phyloP scores from a whole-genome alignment of 768 basidiomycete genomes.

The Saitozyma podzolica region DNA sequence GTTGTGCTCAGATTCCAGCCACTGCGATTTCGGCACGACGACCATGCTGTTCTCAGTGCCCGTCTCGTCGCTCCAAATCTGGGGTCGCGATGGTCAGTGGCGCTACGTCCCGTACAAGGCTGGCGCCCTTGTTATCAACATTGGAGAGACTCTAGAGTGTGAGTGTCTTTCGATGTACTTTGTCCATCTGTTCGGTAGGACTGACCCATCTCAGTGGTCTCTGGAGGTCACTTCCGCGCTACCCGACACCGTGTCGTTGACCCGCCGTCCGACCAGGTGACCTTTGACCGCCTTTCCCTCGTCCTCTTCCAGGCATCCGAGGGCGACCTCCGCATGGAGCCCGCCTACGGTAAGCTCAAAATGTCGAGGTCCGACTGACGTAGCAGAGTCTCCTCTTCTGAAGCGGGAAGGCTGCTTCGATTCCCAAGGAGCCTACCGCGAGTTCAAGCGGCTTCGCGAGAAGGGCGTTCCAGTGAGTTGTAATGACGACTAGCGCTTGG shows the following conservation, averaged over 20 bases:
- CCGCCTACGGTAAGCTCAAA: conserved; percentile 18
- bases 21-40: conserved; percentile 36
- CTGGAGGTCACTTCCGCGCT: conserved; percentile 39
- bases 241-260: conserved; percentile 33
- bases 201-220: conserved; percentile 34
- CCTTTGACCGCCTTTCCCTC: conserved; percentile 26
- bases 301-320: conserved; percentile 28
- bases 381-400: conserved; percentile 39
- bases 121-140: conserved; percentile 43
- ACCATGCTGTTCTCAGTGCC: conserved; percentile 42
- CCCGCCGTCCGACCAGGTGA: conserved; percentile 26
- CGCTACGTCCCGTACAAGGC: conserved; percentile 35
- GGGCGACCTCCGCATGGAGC: conserved; percentile 32
- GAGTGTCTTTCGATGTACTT: no score
- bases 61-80: conserved; percentile 40
- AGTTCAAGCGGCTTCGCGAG: conserved; percentile 43
- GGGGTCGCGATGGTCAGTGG: conserved; percentile 39
- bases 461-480: conserved; percentile 37
- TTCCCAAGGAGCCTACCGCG: conserved; percentile 43
- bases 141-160: conserved; percentile 38
- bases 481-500: no score
- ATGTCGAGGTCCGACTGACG: neutral
- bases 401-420: conserved; percentile 46
- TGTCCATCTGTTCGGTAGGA: conserved; percentile 1
- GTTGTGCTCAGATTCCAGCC: neutral